Percentiles rank a stretch among this genome's conserved stretches.
Conservation (phyloP, 371 early-diverging fungal genomes). For the Funneliformis caledonium region DNA sequence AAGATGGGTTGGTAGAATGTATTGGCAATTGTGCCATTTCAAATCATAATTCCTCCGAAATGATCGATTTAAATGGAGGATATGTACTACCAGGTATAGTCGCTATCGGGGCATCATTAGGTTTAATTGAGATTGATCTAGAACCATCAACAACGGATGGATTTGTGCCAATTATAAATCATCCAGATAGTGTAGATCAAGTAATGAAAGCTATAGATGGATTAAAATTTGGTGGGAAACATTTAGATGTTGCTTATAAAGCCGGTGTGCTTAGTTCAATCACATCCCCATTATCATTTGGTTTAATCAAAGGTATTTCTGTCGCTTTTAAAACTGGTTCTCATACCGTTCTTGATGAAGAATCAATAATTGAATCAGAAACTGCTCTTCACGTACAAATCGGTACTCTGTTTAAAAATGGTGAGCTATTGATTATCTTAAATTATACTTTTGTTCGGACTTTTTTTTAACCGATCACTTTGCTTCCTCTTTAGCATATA, state of each 20-base stretch:
- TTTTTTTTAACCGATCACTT: background rate
- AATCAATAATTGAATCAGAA: slow-evolving; percentile 59
- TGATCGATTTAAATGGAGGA: slow-evolving; percentile 41
- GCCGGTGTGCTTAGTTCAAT: slow-evolving; percentile 64
- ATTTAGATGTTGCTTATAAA: slow-evolving; percentile 64
- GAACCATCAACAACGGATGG: slow-evolving; percentile 65
- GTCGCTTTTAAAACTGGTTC: slow-evolving; percentile 64
- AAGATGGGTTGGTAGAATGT: slow-evolving; percentile 58
- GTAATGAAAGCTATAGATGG: slow-evolving; percentile 61
- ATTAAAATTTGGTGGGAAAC: slow-evolving; percentile 60
- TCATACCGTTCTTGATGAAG: slow-evolving; percentile 47
- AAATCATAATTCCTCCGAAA: slow-evolving; percentile 35
- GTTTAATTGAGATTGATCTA: slow-evolving; percentile 61
- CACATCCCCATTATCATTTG: slow-evolving; percentile 54
- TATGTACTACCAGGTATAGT: slow-evolving; percentile 47
- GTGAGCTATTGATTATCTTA: background rate
- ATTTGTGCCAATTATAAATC: slow-evolving; percentile 42
- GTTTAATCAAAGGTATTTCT: slow-evolving; percentile 57
- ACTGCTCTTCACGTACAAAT: slow-evolving; percentile 69
- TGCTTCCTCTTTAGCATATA: slow-evolving; percentile 26
- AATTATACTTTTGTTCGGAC: too few relatives aligned
- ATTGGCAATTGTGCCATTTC: slow-evolving; percentile 48
- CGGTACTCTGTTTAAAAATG: slow-evolving; percentile 45
- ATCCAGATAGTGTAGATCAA: slow-evolving; percentile 36
- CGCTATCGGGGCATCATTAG: slow-evolving; percentile 58